Evolutionary conservation across 768 basidiomycete species (phyloP).

Genomic region (Glaciozyma martinii): DNA sequence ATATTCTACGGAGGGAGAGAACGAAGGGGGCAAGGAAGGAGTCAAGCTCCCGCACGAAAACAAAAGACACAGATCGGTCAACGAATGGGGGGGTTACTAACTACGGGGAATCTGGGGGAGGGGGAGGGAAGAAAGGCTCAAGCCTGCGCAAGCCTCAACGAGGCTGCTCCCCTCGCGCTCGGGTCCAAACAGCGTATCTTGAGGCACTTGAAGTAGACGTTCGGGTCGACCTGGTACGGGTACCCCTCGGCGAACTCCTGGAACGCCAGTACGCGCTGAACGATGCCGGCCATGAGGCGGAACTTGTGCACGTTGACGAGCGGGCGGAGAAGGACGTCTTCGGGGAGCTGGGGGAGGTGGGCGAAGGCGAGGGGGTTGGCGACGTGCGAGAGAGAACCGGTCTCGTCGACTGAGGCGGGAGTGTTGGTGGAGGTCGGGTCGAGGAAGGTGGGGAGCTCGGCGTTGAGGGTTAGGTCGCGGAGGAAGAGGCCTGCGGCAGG

Average conservation of each 20-base stretch:
- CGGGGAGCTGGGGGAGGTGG: constrained; percentile 24
- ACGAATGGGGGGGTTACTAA: too few relatives aligned
- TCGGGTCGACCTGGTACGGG: constrained; percentile 16
- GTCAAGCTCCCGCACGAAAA: too few relatives aligned
- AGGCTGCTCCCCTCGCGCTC: too few relatives aligned
- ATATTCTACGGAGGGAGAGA: too few relatives aligned
- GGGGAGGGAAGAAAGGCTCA: too few relatives aligned
- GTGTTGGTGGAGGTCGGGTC: constrained; percentile 31
- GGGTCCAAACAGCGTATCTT: constrained; percentile 13
- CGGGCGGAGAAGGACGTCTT: constrained; percentile 14
- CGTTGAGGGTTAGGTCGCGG: constrained; percentile 29
- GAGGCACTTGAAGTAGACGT: constrained; percentile 28
- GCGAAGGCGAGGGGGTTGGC: constrained; percentile 24
- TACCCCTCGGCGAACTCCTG: constrained; percentile 30
- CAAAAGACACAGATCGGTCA: too few relatives aligned
- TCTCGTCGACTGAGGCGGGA: constrained; percentile 21
- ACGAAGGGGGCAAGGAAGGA: too few relatives aligned
- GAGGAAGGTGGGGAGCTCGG: constrained; percentile 34
- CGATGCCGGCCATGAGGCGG: constrained; percentile 23
- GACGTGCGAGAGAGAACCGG: constrained; percentile 14
- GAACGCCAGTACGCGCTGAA: constrained; percentile 25
- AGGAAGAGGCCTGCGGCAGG: constrained; percentile 29
- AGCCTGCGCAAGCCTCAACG: too few relatives aligned
- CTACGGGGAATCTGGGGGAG: too few relatives aligned
- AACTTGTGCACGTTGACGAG: constrained; percentile 37